Evolutionary conservation across 352 stramenopile genomes (phyloP).

Genomic region (Globisporangium middletonii): DNA sequence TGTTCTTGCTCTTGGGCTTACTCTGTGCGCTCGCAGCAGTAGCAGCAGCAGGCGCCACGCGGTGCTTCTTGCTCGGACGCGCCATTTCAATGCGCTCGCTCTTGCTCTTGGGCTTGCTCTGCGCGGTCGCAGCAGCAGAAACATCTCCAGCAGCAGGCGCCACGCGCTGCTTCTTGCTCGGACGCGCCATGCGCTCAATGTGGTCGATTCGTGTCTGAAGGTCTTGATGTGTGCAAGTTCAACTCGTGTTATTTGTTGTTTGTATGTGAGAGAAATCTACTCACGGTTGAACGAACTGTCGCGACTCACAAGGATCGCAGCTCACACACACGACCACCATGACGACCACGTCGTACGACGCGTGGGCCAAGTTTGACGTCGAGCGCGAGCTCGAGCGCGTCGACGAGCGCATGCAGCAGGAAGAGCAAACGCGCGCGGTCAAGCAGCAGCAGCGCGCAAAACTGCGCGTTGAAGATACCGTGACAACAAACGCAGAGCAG

Average conservation of each 20-base stretch:
- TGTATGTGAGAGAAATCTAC: background rate
- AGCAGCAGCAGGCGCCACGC: too few relatives aligned
- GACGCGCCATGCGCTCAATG: too few relatives aligned
- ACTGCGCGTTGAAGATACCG: conserved; percentile 39
- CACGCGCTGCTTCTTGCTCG: too few relatives aligned
- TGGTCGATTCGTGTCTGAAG: too few relatives aligned
- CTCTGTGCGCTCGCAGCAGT: too few relatives aligned
- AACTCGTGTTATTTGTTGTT: background rate
- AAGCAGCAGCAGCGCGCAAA: conserved; percentile 36
- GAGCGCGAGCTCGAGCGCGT: conserved; percentile 56
- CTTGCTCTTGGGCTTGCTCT: too few relatives aligned
- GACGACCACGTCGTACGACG: conserved; percentile 33
- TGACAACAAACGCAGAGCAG: conserved; percentile 35
- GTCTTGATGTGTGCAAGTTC: too few relatives aligned
- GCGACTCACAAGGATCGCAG: background rate
- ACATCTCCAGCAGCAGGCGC: too few relatives aligned
- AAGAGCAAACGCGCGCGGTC: conserved; percentile 26
- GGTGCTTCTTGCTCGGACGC: too few relatives aligned
- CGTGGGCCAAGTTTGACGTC: conserved; percentile 63
- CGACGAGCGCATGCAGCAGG: conserved; percentile 27
- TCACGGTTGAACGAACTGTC: background rate
- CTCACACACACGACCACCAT: background rate
- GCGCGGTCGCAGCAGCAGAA: too few relatives aligned
- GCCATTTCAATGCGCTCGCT: too few relatives aligned
- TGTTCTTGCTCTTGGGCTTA: too few relatives aligned